A percentile compares a stretch with the other conserved stretches of the same genome.
Conservation (phyloP, 495 filamentous ascomycete genomes). For the Neurospora tetraspora region DNA sequence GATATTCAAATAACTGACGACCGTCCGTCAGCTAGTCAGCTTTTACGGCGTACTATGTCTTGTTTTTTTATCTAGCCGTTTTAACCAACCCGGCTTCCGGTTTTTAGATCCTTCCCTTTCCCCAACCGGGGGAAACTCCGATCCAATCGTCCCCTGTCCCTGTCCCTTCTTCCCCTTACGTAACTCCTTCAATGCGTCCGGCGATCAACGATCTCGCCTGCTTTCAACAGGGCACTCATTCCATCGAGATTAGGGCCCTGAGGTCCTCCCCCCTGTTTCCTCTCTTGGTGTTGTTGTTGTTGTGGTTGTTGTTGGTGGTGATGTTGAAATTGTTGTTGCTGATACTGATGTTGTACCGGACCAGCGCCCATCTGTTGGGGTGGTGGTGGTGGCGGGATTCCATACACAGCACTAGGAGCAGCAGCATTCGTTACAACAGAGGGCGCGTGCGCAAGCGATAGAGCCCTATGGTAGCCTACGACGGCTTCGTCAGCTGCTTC, state of each 20-base stretch:
- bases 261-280: slow-evolving; percentile 5
- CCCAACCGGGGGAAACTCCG: not conserved
- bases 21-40: not conserved
- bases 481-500: slow-evolving; percentile 6
- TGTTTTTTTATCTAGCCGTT: not conserved
- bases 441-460: slow-evolving; percentile 1
- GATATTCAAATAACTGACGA: not conserved
- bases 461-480: slow-evolving; percentile 15
- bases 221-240: slow-evolving; percentile 43
- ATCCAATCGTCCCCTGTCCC: slow-evolving; percentile 4
- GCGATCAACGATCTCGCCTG: slow-evolving; percentile 45
- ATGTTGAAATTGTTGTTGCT: not conserved
- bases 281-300: not conserved
- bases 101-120: not conserved
- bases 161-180: slow-evolving; percentile 5
- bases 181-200: slow-evolving; percentile 14
- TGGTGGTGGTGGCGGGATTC: not conserved
- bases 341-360: not conserved
- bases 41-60: not conserved
- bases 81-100: not conserved
- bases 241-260: slow-evolving; percentile 26
- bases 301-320: not conserved
- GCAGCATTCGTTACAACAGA: not conserved
- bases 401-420: not conserved
- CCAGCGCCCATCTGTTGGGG: not conserved